Percentiles rank a stretch among this genome's conserved stretches.
Evolutionary conservation across 2,329 filamentous ascomycete genomes (phyloP).

Genomic region (Didymella pinodella): DNA sequence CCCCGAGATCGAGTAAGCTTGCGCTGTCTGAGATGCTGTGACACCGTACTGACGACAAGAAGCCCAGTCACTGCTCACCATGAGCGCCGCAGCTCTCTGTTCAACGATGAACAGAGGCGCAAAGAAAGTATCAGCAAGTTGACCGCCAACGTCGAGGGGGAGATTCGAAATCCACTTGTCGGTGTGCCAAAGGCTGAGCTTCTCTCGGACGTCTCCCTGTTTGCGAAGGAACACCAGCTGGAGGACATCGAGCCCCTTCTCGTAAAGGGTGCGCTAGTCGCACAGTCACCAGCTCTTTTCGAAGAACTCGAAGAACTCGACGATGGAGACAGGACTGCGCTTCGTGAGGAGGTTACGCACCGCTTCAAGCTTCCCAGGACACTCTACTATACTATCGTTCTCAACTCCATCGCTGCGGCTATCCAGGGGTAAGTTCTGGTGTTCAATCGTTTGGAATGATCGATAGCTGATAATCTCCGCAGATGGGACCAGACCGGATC

Average conservation of each 20-base stretch:
- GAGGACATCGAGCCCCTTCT: constrained; percentile 65
- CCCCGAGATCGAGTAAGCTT: constrained; percentile 29
- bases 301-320: constrained; percentile 69
- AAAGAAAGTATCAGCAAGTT: constrained; percentile 35
- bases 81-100: constrained; percentile 35
- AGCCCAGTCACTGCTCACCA: constrained; percentile 17
- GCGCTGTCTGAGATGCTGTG: not conserved
- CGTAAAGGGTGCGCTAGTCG: constrained; percentile 68
- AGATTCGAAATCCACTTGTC: constrained; percentile 64
- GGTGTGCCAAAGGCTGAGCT: constrained; percentile 63
- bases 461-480: not conserved
- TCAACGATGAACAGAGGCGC: constrained; percentile 35
- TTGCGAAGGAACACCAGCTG: constrained; percentile 67
- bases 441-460: too few species aligned
- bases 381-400: constrained; percentile 71
- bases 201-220: constrained; percentile 65
- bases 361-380: constrained; percentile 66
- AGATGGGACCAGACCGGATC: constrained; percentile 68
- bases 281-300: constrained; percentile 71
- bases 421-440: constrained; percentile 54
- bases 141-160: constrained; percentile 42
- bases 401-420: constrained; percentile 74
- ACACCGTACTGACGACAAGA: not conserved
- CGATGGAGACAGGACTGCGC: constrained; percentile 65
- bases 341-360: constrained; percentile 69